Conservation (phyloP, 2,329 filamentous ascomycete species). For the Penicillium sp. region DNA sequence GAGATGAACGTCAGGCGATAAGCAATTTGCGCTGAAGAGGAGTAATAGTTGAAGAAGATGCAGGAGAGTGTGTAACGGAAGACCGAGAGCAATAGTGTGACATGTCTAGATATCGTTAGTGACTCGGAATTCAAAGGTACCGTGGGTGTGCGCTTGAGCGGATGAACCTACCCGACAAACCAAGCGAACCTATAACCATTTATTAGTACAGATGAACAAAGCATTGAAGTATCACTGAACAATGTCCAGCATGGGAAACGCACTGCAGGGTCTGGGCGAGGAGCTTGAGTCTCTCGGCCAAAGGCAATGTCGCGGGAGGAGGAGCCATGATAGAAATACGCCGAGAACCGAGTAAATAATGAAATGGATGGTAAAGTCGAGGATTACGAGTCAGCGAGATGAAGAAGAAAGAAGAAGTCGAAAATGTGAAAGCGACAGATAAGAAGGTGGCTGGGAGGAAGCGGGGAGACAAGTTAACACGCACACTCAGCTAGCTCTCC, state of each 20-base stretch:
- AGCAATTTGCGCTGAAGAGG: slow-evolving; percentile 70
- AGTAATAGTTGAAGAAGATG: slow-evolving; percentile 82
- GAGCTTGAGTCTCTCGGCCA: slow-evolving; percentile 69
- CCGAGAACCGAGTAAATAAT: slow-evolving; percentile 1
- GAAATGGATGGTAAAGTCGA: slow-evolving; percentile 5
- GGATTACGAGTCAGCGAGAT: background rate
- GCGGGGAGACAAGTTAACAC: slow-evolving; percentile 9
- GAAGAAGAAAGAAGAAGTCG: slow-evolving; percentile 3
- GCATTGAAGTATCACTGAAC: slow-evolving; percentile 7
- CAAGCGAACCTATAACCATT: slow-evolving; percentile 57
- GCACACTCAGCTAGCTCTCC: slow-evolving; percentile 14
- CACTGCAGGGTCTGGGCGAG: slow-evolving; percentile 88
- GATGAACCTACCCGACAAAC: slow-evolving; percentile 67
- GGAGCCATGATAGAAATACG: slow-evolving; percentile 58
- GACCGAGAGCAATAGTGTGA: slow-evolving; percentile 78
- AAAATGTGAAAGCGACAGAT: slow-evolving; percentile 7
- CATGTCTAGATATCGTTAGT: slow-evolving; percentile 59
- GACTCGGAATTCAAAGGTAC: slow-evolving; percentile 2
- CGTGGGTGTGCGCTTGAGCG: slow-evolving; percentile 8
- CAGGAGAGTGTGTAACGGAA: slow-evolving; percentile 81
- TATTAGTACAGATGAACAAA: slow-evolving; percentile 20
- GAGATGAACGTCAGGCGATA: slow-evolving; percentile 90
- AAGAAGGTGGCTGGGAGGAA: slow-evolving; percentile 9
- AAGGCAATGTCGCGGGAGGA: slow-evolving; percentile 66
- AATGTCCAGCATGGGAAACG: slow-evolving; percentile 46